Evolutionary conservation across 2,329 filamentous ascomycete genomes (phyloP).

Genomic region (Grosmannia clavigera): DNA sequence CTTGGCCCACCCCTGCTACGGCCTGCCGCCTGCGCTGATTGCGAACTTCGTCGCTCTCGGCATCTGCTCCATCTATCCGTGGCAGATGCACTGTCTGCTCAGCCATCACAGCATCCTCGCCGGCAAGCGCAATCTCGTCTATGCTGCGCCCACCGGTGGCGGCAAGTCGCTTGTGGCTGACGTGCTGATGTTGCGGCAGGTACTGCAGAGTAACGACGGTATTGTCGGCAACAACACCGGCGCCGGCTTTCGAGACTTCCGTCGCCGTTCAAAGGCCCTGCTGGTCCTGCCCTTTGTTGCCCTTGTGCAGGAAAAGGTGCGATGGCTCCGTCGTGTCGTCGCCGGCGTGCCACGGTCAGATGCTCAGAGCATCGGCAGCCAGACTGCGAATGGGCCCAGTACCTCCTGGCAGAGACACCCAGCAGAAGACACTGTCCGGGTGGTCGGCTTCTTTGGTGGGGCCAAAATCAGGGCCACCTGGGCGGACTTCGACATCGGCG

Average conservation of each 20-base stretch:
- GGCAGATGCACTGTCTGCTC: slow-evolving; percentile 64
- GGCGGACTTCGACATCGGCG: slow-evolving; percentile 64
- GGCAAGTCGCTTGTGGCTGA: slow-evolving; percentile 66
- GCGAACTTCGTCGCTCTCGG: slow-evolving; percentile 53
- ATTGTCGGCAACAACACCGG: neutral
- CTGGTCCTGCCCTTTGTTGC: slow-evolving; percentile 67
- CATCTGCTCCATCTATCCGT: slow-evolving; percentile 64
- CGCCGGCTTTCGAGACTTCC: slow-evolving; percentile 17
- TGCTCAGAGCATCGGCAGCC: slow-evolving; percentile 8
- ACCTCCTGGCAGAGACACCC: slow-evolving; percentile 38
- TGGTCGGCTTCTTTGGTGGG: slow-evolving; percentile 65
- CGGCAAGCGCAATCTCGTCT: slow-evolving; percentile 60
- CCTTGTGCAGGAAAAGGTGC: slow-evolving; percentile 67
- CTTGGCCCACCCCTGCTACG: slow-evolving; percentile 51
- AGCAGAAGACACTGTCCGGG: slow-evolving; percentile 46
- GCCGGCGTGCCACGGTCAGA: slow-evolving; percentile 39
- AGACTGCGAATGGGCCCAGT: neutral
- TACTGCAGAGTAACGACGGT: slow-evolving; percentile 34
- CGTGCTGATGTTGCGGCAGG: slow-evolving; percentile 59
- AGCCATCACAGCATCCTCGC: slow-evolving; percentile 49
- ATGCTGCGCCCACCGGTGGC: slow-evolving; percentile 66
- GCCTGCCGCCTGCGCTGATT: slow-evolving; percentile 46
- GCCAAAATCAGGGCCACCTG: slow-evolving; percentile 55
- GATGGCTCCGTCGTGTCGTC: slow-evolving; percentile 58
- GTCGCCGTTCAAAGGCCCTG: slow-evolving; percentile 44